Base-by-base conservation (phyloP, 805 yeast genomes). In the Candida ascalaphidarum region DNA sequence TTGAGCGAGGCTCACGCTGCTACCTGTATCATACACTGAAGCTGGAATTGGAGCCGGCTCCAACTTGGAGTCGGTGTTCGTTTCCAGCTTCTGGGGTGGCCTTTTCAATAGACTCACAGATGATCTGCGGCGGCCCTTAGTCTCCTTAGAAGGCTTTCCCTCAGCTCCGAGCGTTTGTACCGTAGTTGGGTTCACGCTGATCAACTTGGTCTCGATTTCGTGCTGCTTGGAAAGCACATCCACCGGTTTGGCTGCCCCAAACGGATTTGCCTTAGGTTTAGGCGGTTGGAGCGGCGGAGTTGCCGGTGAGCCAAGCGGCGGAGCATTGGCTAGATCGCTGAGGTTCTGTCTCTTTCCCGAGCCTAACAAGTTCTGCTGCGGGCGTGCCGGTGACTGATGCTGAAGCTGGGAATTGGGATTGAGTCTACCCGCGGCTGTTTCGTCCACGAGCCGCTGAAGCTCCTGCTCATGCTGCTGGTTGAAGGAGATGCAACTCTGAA, bases 201-300 rank as follows among this genome's bases (percentile, higher is more conserved):
- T 14, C 11, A 5, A 7, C 14, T 4, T 16, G 12, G 4, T n/a
- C n/a, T 80, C 88, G 14, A 80, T 55, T 42, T 81, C 89, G 25
- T 65, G 55, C 39, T 72, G 74, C 39, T 71, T 76, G 15, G 81
- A 63, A 14, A 76, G 59, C 3, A 81, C 74, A 50, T 84, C 95
- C 5, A 84, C 89, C 2, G 95, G 95, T 53, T 74, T 81, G 1
- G 95, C 95, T 4, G 70, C 59, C 0, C 95, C 95, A 58, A 85
- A 84, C 4, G 94, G 92, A 46, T 75, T 81, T 0, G 69, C 37
- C 41, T 71, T 77, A 3, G 61, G 53, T 47, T 42, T 57, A 2
- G 24, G 50, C 23, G 31, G 42, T 30, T 32, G 32, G 27, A 36
- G 20, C 20, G 7, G 40, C 33, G 7, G 43, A 32, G 14, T 29